Conservation (phyloP, 2,329 filamentous ascomycete species). For the Diaporthe australafricana region DNA sequence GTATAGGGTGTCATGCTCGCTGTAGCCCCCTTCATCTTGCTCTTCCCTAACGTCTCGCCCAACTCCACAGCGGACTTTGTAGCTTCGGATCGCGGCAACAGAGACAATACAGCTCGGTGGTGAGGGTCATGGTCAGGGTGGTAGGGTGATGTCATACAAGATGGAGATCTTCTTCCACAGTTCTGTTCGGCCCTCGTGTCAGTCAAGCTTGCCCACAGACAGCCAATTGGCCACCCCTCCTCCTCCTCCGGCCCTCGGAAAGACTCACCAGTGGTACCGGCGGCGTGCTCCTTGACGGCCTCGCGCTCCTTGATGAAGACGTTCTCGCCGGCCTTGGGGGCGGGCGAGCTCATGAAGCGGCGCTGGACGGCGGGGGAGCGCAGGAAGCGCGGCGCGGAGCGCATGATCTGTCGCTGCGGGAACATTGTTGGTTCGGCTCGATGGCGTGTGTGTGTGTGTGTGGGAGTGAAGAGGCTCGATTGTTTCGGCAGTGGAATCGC, state of each 20-base stretch:
- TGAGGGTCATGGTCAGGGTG: not conserved
- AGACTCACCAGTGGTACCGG: constrained; percentile 81
- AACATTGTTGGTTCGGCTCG: constrained; percentile 62
- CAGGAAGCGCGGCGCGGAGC: constrained; percentile 72
- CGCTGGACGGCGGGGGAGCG: constrained; percentile 72
- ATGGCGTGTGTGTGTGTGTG: not conserved
- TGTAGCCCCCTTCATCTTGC: not conserved
- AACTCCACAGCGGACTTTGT: not conserved
- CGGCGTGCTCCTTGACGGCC: constrained; percentile 91
- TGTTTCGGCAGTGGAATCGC: constrained; percentile 10
- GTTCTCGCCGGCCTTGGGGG: constrained; percentile 74
- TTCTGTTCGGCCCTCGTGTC: constrained; percentile 65
- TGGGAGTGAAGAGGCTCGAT: constrained; percentile 26
- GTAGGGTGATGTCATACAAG: constrained; percentile 75
- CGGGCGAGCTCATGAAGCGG: constrained; percentile 72
- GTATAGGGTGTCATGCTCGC: not conserved
- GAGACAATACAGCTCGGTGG: not conserved
- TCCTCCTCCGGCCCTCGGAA: not conserved
- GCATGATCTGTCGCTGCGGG: constrained; percentile 70
- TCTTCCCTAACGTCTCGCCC: not conserved
- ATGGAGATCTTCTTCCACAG: constrained; percentile 96
- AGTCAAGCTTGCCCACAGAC: constrained; percentile 41
- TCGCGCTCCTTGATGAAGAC: constrained; percentile 92
- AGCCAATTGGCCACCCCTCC: not conserved
- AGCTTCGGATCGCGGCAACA: not conserved